A percentile compares a stretch with the other conserved stretches of the same genome.
Evolutionary conservation across 1,139 yeast genomes (phyloP).

Genomic region (Saccharomyces hybrid): DNA sequence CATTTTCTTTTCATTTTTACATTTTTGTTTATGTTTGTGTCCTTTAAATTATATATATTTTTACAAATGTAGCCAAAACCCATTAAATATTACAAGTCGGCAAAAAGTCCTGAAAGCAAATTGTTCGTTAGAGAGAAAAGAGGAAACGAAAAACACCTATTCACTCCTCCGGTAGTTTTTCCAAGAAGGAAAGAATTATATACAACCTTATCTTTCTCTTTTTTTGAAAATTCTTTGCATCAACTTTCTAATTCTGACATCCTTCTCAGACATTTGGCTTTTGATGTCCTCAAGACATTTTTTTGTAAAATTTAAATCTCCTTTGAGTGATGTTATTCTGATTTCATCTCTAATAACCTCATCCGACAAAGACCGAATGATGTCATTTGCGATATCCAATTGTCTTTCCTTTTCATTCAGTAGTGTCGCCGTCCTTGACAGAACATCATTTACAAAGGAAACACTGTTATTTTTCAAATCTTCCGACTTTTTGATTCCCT

Average conservation of each 20-base stretch:
- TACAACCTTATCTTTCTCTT: not conserved
- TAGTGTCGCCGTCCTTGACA: slow-evolving; percentile 8
- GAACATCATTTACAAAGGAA: not conserved
- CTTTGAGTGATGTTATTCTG: slow-evolving; percentile 14
- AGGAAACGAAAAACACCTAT: not conserved
- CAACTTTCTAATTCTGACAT: not conserved
- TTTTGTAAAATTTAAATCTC: slow-evolving; percentile 8
- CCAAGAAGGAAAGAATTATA: not conserved
- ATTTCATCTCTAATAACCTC: slow-evolving; percentile 19
- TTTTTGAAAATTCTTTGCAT: not conserved
- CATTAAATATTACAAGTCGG: not conserved
- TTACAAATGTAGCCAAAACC: not conserved
- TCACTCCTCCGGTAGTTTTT: not conserved
- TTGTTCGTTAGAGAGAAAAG: not conserved
- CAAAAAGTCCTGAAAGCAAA: not conserved
- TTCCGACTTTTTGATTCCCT: not conserved
- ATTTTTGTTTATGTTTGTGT: not conserved
- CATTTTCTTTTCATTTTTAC: not conserved
- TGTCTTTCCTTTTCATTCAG: slow-evolving; percentile 9
- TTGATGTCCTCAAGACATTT: slow-evolving; percentile 5
- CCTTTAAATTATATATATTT: not conserved
- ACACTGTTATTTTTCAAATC: not conserved
- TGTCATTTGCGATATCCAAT: slow-evolving; percentile 6
- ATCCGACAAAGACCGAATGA: slow-evolving; percentile 11
- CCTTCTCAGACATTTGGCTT: slow-evolving; percentile 4